Base-by-base conservation (phyloP, 2,329 filamentous ascomycete genomes). In the Trichoderma arundinaceum region DNA sequence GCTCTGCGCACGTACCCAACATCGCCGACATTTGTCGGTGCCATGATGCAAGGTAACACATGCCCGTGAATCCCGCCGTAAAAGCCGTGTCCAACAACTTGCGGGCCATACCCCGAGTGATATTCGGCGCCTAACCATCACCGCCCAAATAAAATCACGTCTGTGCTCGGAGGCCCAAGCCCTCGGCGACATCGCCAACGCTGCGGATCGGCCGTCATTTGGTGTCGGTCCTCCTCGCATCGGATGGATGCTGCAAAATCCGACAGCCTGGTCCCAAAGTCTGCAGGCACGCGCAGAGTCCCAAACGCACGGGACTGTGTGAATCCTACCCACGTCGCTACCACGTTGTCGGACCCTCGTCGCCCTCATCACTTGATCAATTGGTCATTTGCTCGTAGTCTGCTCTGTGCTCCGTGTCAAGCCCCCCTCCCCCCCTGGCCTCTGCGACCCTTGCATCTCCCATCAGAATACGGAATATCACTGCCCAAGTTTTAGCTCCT, bases 301-400 rank as follows among this genome's bases (percentile, higher is more conserved):
- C 59, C 59, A 43, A 54, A 38, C 35, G 6, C 59, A 63, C 59
- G 59, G 59, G 59, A 54, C 49, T n/a, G 15, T 35, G 49, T 8
- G 28, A 46, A 35, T 44, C 10, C 46, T n/a, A 44, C 48, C 48
- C 48, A 33, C 22, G 46, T 44, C 58, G 58, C 35, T 52, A 41
- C 58, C 58, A 61, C 10, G 38, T 33, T 52, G 13, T 52, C 38
- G 38, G 58, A 35, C 58, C 32, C 32, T 38, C 48, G 49, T 35
- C 15, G 33, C 49, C n/a, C 49, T 49, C 17, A 13, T 51, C 57
- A 60, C 48, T 52, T 61, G 46, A 32, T 33, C 46, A 52, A 10
- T 61, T 61, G 58, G 22, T 52, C 59, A 62, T 62, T 44, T 62
- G 48, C 22, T 35, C 9, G 59, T 51, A 32, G 17, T 33, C 4